Evolutionary conservation across 805 yeast genomes (phyloP), one percentile per base, ranked within the genome.

Genomic region (Candida corydali): DNA sequence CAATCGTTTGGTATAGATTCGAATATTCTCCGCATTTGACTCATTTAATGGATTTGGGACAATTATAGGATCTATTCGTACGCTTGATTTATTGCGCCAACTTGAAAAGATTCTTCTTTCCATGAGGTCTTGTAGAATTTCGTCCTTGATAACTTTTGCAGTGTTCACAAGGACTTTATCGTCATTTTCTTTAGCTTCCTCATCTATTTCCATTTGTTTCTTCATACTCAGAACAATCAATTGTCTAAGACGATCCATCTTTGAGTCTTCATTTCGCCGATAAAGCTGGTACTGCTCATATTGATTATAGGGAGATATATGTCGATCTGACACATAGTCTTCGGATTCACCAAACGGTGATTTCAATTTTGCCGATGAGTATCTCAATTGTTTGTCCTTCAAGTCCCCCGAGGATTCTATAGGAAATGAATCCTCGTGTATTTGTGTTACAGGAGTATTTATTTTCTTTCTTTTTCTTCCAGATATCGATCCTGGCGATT

Each of bases 171-270:
- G 71, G 3, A 75, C 70, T 28, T 64, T 51, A 27, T 70, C 66
- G 27, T 70, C 73, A 9, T 26, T 32, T 41, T 44, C 48, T 26
- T 45, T 54, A n/a, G 10, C 7, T 34, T 57, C 63, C 29, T 57
- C 52, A 26, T 59, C 63, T 29, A 73, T 44, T 24, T 68, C 65
- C n/a, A n/a, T n/a, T n/a, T n/a, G n/a, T 46, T 80, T 67, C 41
- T 74, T 75, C 22, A 77, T 67, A 44, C 85, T 76, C 93, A 91
- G 83, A 2, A 75, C 63, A 32, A 84, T 52, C 18, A 85, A 53
- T 49, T 82, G 87, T 43, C 82, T 67, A 82, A 85, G 78, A 43
- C 78, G 69, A 46, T 80, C 82, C 0, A 67, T 61, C 0, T 76
- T 69, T 1, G 84, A 75, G 31, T 76, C 79, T 1, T 69, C 64